Conservation (phyloP, 345 rosid species). For the Melaleuca quinquenervia region DNA sequence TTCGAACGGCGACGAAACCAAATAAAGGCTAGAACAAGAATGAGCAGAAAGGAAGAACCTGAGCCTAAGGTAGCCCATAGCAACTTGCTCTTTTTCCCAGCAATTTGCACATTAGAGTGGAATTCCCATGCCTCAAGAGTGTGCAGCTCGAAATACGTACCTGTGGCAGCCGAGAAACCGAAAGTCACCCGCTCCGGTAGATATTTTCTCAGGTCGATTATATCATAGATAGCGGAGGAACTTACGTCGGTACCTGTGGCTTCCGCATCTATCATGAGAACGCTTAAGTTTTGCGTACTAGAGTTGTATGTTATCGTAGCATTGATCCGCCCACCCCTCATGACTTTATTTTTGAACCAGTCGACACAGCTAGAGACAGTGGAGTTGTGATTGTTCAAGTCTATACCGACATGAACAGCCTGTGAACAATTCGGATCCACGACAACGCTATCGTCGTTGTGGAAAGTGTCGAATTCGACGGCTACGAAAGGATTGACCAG, state of each 20-base stretch:
- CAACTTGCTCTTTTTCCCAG: too few relatives aligned
- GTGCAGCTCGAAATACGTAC: not conserved
- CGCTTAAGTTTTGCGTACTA: not conserved
- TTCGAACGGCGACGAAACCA: too few relatives aligned
- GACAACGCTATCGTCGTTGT: not conserved
- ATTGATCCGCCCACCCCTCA: not conserved
- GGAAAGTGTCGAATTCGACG: conserved; percentile 2
- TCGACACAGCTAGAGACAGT: not conserved
- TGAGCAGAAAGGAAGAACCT: too few relatives aligned
- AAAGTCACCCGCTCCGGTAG: conserved; percentile 5
- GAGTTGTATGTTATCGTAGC: not conserved
- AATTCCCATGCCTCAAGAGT: conserved; percentile 5
- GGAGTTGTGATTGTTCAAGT: not conserved
- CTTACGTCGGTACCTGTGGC: not conserved
- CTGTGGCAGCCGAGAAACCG: conserved; percentile 10
- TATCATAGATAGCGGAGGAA: not conserved
- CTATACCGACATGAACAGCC: conserved; percentile 1
- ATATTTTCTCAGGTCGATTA: not conserved
- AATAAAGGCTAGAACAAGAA: too few relatives aligned
- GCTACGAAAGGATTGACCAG: not conserved
- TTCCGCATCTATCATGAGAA: not conserved
- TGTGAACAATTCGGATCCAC: not conserved
- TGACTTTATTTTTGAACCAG: not conserved
- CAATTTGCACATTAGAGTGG: not conserved
- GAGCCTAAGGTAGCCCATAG: too few relatives aligned